phyloP scores from a whole-genome alignment of 139 green algal species.

The Chlorella sp. region DNA sequence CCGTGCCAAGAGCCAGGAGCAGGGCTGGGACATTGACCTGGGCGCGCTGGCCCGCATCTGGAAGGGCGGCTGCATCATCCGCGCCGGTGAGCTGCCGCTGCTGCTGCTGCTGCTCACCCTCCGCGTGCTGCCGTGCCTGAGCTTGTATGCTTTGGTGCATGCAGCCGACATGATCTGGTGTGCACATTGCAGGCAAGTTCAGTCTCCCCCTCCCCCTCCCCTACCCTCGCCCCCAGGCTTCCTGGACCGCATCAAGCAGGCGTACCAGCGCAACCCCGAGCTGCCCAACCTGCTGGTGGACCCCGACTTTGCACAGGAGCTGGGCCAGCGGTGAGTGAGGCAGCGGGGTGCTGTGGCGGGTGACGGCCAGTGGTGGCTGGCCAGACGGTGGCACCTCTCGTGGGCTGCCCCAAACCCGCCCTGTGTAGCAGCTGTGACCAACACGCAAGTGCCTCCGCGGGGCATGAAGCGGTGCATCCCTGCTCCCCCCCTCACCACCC shows the following conservation, averaged over 20 bases:
- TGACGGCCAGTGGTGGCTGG: no score
- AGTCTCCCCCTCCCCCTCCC: not conserved
- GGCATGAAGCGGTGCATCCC: no score
- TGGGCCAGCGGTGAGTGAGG: constrained; percentile 57
- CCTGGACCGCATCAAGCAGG: constrained; percentile 96
- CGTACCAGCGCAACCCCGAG: constrained; percentile 69
- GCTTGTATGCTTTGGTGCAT: no score
- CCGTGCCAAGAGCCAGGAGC: constrained; percentile 91
- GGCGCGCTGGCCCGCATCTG: constrained; percentile 94
- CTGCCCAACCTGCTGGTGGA: constrained; percentile 93
- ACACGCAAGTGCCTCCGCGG: no score
- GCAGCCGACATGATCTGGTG: no score
- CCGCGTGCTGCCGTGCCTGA: no score
- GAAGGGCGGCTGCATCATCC: constrained; percentile 99
- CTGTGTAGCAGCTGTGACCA: no score
- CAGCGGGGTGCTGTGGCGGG: not conserved
- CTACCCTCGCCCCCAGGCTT: constrained; percentile 72
- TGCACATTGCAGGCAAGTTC: no score
- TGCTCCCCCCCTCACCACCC: not conserved
- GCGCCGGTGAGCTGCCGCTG: constrained; percentile 37
- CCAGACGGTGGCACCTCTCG: no score
- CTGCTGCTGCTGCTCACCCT: not conserved
- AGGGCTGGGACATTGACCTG: constrained; percentile 94
- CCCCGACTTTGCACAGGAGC: constrained; percentile 85
- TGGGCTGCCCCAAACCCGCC: no score